phyloP scores from a whole-genome alignment of 352 stramenopile genomes.

The Phytophthora idaei region DNA sequence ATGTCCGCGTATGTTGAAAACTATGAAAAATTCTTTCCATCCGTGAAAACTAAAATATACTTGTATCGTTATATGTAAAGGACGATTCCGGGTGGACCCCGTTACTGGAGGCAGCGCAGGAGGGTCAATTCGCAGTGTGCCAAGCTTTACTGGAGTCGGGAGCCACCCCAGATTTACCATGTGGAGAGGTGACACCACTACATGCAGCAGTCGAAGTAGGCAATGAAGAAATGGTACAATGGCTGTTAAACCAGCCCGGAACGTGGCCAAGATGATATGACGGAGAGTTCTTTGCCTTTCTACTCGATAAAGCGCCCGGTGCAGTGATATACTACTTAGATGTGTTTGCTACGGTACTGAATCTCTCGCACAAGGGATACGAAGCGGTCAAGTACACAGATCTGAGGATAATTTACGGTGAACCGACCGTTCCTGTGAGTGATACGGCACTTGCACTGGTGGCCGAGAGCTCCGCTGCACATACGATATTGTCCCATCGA shows the following conservation, averaged over 20 bases:
- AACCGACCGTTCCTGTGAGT: slow-evolving; percentile 52
- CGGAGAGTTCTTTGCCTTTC: slow-evolving; percentile 51
- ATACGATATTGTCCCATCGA: slow-evolving; percentile 59
- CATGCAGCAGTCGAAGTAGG: slow-evolving; percentile 58
- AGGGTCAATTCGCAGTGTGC: slow-evolving; percentile 59
- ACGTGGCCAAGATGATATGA: slow-evolving; percentile 44
- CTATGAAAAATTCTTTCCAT: background rate
- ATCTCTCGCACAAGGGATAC: slow-evolving; percentile 33
- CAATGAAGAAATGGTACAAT: slow-evolving; percentile 58
- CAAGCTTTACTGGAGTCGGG: slow-evolving; percentile 49
- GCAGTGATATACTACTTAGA: slow-evolving; percentile 55
- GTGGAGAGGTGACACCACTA: slow-evolving; percentile 49
- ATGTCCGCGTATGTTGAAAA: slow-evolving; percentile 32
- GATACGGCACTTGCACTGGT: slow-evolving; percentile 55
- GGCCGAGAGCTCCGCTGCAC: slow-evolving; percentile 44
- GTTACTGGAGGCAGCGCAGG: slow-evolving; percentile 64
- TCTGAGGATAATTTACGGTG: slow-evolving; percentile 51
- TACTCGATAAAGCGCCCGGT: slow-evolving; percentile 59
- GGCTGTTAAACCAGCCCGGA: slow-evolving; percentile 47
- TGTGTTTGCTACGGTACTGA: slow-evolving; percentile 57
- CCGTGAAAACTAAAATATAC: background rate
- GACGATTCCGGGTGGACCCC: slow-evolving; percentile 57
- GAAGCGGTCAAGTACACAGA: slow-evolving; percentile 61
- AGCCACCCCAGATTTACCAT: slow-evolving; percentile 45
- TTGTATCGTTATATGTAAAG: background rate